Evolutionary conservation across 2,329 filamentous ascomycete species (phyloP), one percentile per base, ranked within the genome.

Genomic region (Fusarium cicatricum): DNA sequence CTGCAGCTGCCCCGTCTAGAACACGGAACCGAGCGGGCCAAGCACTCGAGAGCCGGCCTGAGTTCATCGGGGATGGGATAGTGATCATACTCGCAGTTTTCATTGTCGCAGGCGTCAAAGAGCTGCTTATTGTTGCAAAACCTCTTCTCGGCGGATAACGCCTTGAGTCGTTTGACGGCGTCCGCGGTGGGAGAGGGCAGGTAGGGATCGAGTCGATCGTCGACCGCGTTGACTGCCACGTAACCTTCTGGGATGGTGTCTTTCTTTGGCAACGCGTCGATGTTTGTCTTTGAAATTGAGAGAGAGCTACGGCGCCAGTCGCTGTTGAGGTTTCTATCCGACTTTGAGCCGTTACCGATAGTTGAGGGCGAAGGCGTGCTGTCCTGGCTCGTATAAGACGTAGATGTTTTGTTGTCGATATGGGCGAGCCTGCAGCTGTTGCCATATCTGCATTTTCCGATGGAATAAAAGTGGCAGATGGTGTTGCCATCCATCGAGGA

Each of bases 381-480:
- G 29, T 54, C 40, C 19, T 61, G 54, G 37, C 51, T 56, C 11
- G 39, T 26, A 19, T 53, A 29, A 21, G 48, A 11, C 6, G 29
- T 16, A 15, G 46, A 46, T 21, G 41, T 21, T 51, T 62, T 67
- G 37, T 29, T 46, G 31, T 59, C 50, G 14, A 43, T 15, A 11
- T 67, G 64, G 2, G 33, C 21, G 33, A 61, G 50, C 31, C 55
- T 60, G 61, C 65, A 68, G 32, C 37, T 33, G 37, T 29, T 61
- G 16, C 66, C 66, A 21, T 67, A 68, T 45, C 52, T 60, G 42
- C 66, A 68, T 58, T 67, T 68, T 5, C 63, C 64, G 1, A 54
- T 34, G 11, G n/a, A 14, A 29, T 60, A 67, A 42, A 66, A 68
- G 12, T 29, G 46, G 47, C 65, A 68, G 19, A 55, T 40, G 12